phyloP scores from a whole-genome alignment of 2,329 filamentous ascomycete genomes.

The Ambrosiella beaveri region DNA sequence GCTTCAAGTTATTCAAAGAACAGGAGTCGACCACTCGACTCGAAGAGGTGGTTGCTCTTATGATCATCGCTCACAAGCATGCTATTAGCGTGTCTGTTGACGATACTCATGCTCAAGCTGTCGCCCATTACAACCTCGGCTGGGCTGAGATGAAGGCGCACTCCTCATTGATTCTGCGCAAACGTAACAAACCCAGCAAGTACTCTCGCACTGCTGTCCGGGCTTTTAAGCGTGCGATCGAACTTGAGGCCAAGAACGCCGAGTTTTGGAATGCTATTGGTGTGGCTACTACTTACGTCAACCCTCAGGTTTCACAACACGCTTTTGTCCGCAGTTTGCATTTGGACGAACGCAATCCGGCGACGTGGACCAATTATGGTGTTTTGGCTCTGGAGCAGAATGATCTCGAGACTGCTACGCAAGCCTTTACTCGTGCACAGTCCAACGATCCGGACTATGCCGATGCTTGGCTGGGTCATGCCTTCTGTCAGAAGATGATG shows the following conservation, averaged over 20 bases:
- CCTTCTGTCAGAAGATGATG: conserved; percentile 59
- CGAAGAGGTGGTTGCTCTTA: conserved; percentile 46
- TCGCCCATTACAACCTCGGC: conserved; percentile 94
- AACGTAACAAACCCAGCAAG: conserved; percentile 39
- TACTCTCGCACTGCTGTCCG: conserved; percentile 69
- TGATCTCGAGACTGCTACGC: conserved; percentile 71
- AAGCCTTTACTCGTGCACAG: conserved; percentile 78
- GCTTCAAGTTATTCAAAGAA: conserved; percentile 26
- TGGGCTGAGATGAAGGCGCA: conserved; percentile 84
- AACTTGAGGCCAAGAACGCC: conserved; percentile 80
- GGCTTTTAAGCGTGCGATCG: conserved; percentile 90
- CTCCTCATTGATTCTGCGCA: conserved; percentile 36
- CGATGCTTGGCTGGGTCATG: conserved; percentile 87
- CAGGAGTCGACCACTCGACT: conserved; percentile 27
- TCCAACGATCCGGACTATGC: conserved; percentile 89
- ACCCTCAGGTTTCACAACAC: conserved; percentile 78
- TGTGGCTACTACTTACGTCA: conserved; percentile 73
- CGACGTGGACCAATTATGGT: conserved; percentile 81
- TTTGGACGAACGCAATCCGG: conserved; percentile 71
- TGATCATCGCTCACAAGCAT: conserved; percentile 74
- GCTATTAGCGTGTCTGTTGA: conserved; percentile 56
- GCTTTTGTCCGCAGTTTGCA: conserved; percentile 84
- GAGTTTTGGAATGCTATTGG: conserved; percentile 97
- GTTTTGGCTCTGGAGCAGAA: conserved; percentile 70
- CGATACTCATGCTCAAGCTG: conserved; percentile 74